Evolutionary conservation across 495 filamentous ascomycete genomes (phyloP), one percentile per base, ranked within the genome.

Genomic region (Cladorrhinum samala): DNA sequence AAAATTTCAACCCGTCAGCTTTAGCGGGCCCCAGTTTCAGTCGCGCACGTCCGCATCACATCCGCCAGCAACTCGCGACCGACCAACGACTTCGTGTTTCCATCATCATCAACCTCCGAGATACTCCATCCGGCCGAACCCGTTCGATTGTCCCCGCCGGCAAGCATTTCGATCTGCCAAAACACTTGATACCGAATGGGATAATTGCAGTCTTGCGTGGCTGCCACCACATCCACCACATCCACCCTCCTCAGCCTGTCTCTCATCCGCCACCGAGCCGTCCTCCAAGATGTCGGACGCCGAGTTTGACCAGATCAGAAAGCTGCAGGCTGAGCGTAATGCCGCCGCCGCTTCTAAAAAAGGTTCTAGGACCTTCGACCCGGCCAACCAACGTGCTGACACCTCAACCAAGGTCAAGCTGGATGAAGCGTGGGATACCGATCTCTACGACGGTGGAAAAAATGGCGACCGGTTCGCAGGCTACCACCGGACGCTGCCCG

Each of bases 311-410:
- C 76, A 85, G 64, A 82, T 94, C 64, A 81, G 81, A 70, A 84
- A 81, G 76, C 84, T 90, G 57, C 89, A 95, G 72, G 83, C 84
- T 65, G 91, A 95, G 86, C 91, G 92, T 67, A 96, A 96, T 76
- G 87, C 88, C 64, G 78, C 81, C 66, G 82, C 87, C 60, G 82
- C 83, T 67, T 77, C 80, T 60, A 90, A 88, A 72, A 92, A 93
- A 76, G 87, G 88, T 76, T 89, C 86, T 60, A 87, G 84, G 75
- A 84, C 84, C 69, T 91, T 92, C 71, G 89, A 94, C 76, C 78
- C 85, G 55, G 82, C 87, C 67, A 86, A 72, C 77, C 91, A 96
- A 75, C 89, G 92, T 71, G 85, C 83, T 79, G 87, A 94, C 79
- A 78, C 75, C 66, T 91, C 89, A 57, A 92, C 88, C 68, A 97